Conservation (phyloP, 139 green algal genomes). For the Chlorella sp. region DNA sequence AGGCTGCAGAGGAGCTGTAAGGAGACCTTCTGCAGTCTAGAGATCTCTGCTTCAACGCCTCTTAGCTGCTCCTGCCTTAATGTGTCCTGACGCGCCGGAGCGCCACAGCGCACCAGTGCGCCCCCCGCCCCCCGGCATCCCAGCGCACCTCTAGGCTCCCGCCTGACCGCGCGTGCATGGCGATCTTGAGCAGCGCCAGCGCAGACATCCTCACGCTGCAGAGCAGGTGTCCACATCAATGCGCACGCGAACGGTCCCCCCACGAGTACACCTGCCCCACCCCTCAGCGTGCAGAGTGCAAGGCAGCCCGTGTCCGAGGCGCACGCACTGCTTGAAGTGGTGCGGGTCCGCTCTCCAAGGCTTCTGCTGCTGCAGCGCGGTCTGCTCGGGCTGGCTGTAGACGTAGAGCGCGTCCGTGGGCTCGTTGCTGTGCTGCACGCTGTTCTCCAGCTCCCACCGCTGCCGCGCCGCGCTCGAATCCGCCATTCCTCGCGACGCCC, state of each 20-base stretch:
- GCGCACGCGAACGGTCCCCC: too few relatives aligned
- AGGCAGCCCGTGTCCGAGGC: not conserved
- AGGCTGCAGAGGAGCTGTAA: not conserved
- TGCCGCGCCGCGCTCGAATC: slow-evolving; percentile 29
- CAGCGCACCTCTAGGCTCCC: slow-evolving; percentile 84
- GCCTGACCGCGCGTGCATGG: slow-evolving; percentile 90
- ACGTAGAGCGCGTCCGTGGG: slow-evolving; percentile 69
- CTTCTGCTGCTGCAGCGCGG: slow-evolving; percentile 56
- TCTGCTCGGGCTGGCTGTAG: slow-evolving; percentile 61
- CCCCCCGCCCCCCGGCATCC: too few relatives aligned
- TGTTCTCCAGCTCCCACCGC: slow-evolving; percentile 95
- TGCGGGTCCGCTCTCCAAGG: slow-evolving; percentile 86
- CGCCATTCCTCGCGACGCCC: too few relatives aligned
- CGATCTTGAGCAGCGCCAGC: slow-evolving; percentile 95
- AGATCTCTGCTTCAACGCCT: not conserved
- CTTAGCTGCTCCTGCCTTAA: not conserved
- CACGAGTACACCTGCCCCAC: too few relatives aligned
- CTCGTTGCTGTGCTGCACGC: slow-evolving; percentile 36
- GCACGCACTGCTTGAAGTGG: slow-evolving; percentile 76
- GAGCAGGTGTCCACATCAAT: too few relatives aligned
- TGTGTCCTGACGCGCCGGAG: not conserved
- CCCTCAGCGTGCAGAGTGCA: not conserved
- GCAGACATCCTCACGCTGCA: slow-evolving; percentile 87
- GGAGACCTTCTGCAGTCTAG: not conserved
- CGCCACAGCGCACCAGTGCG: too few relatives aligned